These are phyloP conservation scores for Penicillium capsulatum DNA, from an alignment of 2,329 filamentous ascomycete species.

Conservation along the genomic window DNA sequence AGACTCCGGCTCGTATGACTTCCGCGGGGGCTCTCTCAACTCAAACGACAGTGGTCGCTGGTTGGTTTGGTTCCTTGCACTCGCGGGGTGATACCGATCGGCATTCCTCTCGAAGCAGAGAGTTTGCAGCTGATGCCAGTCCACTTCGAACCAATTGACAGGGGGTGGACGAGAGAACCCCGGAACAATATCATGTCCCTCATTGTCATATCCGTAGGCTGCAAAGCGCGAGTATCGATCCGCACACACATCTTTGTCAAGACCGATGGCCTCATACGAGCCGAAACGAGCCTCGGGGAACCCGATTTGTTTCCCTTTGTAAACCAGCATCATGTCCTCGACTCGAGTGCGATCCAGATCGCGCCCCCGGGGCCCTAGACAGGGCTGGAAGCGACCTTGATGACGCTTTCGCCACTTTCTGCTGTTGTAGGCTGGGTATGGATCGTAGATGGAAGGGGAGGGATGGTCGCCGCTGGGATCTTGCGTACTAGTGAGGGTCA, in stretches of 20 bases:
- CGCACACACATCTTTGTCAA: conserved; percentile 63
- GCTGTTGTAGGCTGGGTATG: conserved; percentile 68
- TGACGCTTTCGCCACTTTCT: conserved; percentile 50
- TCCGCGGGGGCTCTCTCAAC: conserved; percentile 11
- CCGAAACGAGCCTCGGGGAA: conserved; percentile 62
- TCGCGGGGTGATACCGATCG: conserved; percentile 52
- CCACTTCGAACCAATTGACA: conserved; percentile 56
- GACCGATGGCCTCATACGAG: conserved; percentile 56
- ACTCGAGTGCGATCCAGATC: conserved; percentile 16
- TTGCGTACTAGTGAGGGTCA: conserved; percentile 16
- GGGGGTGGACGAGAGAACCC: conserved; percentile 25
- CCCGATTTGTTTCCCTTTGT: conserved; percentile 30
- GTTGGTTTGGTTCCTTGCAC: conserved; percentile 16
- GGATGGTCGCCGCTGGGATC: conserved; percentile 9
- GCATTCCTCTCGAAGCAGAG: conserved; percentile 63
- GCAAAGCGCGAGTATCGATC: conserved; percentile 67
- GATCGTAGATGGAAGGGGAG: conserved; percentile 53
- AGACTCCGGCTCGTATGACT: conserved; percentile 4
- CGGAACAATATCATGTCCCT: conserved; percentile 19
- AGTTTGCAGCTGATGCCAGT: conserved; percentile 68
- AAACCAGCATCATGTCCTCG: conserved; percentile 25
- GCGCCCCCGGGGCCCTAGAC: conserved; percentile 20
- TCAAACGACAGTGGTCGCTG: conserved; percentile 17
- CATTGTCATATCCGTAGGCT: conserved; percentile 44
- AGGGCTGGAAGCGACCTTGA: conserved; percentile 18